phyloP scores from a whole-genome alignment of 2,329 filamentous ascomycete genomes.

The Xylariales sp. region DNA sequence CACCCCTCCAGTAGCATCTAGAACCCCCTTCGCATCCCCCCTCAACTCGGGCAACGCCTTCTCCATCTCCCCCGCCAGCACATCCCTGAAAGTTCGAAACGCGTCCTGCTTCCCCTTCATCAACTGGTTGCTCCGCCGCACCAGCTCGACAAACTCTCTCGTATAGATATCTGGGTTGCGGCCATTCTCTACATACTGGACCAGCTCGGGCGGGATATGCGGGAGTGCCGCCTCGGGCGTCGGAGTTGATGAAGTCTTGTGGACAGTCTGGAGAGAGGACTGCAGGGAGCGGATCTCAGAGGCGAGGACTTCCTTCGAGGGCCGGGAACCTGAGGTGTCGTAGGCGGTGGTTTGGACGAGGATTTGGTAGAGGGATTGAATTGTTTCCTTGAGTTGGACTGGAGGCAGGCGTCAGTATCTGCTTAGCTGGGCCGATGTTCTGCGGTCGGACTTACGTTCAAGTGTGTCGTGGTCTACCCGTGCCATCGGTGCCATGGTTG shows the following conservation, averaged over 20 bases:
- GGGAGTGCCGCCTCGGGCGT: slow-evolving; percentile 33
- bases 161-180: slow-evolving; percentile 73
- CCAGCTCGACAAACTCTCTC: slow-evolving; percentile 67
- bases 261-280: slow-evolving; percentile 33
- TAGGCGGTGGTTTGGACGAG: slow-evolving; percentile 58
- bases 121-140: slow-evolving; percentile 61
- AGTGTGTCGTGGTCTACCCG: slow-evolving; percentile 29
- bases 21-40: slow-evolving; percentile 46
- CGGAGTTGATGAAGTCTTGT: slow-evolving; percentile 36
- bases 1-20: no score
- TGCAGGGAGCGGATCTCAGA: slow-evolving; percentile 43
- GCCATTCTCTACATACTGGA: slow-evolving; percentile 66
- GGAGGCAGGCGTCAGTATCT: neutral
- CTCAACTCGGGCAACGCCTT: slow-evolving; percentile 55
- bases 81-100: slow-evolving; percentile 57
- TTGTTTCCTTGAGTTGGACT: slow-evolving; percentile 30
- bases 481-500: slow-evolving; percentile 29
- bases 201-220: slow-evolving; percentile 55
- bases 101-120: slow-evolving; percentile 60
- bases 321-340: slow-evolving; percentile 37
- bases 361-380: slow-evolving; percentile 30
- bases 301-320: slow-evolving; percentile 52
- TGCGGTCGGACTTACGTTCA: slow-evolving; percentile 25
- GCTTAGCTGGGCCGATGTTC: neutral
- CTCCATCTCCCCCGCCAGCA: slow-evolving; percentile 55